Conservation (phyloP, 768 basidiomycete genomes). For the Mycena haematopus region DNA sequence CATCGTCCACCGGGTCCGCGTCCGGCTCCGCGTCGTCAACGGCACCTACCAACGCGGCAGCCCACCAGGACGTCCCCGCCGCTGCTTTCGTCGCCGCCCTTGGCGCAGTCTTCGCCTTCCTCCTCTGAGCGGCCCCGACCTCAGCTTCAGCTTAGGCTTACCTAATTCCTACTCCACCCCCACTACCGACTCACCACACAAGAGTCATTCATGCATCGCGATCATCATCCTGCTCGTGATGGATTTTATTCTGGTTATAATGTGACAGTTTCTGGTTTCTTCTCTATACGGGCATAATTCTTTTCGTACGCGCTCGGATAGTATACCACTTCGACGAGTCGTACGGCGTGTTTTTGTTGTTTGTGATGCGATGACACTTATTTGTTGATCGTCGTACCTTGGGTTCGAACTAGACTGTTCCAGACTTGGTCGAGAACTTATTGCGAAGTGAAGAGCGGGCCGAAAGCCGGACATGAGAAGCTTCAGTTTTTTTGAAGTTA, state of each 20-base stretch:
- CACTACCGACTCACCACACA: conserved; percentile 18
- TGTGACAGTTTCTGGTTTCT: neutral
- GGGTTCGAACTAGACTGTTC: too few species aligned
- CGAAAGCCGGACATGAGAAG: too few species aligned
- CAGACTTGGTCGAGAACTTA: too few species aligned
- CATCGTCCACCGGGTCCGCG: neutral
- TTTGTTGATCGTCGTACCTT: too few species aligned
- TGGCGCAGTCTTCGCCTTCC: conserved; percentile 14
- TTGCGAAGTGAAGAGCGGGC: too few species aligned
- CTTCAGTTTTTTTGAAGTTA: too few species aligned
- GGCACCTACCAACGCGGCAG: neutral
- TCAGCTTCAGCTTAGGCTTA: too few species aligned
- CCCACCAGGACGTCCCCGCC: conserved; percentile 2
- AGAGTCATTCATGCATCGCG: conserved; percentile 4
- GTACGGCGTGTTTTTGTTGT: too few species aligned
- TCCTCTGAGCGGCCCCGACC: too few species aligned
- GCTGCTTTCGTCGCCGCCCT: conserved; percentile 6
- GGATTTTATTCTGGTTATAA: neutral
- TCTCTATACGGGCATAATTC: neutral
- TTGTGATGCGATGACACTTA: too few species aligned
- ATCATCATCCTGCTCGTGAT: too few species aligned
- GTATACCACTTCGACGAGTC: neutral
- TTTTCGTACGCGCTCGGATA: neutral
- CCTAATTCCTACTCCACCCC: neutral
- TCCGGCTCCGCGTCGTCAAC: neutral